Percentiles rank a stretch among this genome's conserved stretches.
Conservation (phyloP, 257 asterid genomes). For the Coffea canephora region DNA sequence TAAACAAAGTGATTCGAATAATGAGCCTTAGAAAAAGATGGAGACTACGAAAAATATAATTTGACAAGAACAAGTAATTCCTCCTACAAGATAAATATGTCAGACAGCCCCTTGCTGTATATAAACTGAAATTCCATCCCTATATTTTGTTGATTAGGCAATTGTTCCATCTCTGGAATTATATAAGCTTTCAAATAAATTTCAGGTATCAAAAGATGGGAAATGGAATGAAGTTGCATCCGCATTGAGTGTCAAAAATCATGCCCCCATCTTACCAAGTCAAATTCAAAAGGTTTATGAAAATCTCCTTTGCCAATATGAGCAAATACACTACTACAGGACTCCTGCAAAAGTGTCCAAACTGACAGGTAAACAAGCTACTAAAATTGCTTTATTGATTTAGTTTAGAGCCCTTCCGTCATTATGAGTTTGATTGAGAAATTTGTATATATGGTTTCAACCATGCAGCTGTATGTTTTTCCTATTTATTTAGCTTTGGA, state of each 20-base stretch:
- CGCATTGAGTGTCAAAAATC: conserved; percentile 29
- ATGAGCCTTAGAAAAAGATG: not conserved
- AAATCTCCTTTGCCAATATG: conserved; percentile 49
- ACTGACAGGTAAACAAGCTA: conserved; percentile 28
- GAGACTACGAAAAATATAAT: not conserved
- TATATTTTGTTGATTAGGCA: not conserved
- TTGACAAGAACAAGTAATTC: not conserved
- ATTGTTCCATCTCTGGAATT: not conserved
- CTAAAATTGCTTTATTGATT: conserved; percentile 17
- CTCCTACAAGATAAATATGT: not conserved
- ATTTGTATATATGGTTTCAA: not conserved
- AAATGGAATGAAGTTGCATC: conserved; percentile 71
- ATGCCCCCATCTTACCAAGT: conserved; percentile 29
- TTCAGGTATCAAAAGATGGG: conserved; percentile 56
- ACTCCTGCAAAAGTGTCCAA: conserved; percentile 30
- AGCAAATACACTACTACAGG: conserved; percentile 52
- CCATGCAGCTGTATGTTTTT: not conserved
- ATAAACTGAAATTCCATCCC: not conserved
- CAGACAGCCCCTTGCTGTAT: not conserved
- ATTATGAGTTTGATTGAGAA: not conserved
- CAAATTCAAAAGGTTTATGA: conserved; percentile 58
- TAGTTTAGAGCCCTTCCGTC: not conserved
- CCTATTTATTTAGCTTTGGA: not conserved
- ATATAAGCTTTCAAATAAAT: not conserved
- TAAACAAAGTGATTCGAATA: not conserved